Percentiles rank a stretch among this genome's conserved stretches.
Conservation (phyloP, 164 flowering plant genomes). For the Hamamelis virginiana region DNA sequence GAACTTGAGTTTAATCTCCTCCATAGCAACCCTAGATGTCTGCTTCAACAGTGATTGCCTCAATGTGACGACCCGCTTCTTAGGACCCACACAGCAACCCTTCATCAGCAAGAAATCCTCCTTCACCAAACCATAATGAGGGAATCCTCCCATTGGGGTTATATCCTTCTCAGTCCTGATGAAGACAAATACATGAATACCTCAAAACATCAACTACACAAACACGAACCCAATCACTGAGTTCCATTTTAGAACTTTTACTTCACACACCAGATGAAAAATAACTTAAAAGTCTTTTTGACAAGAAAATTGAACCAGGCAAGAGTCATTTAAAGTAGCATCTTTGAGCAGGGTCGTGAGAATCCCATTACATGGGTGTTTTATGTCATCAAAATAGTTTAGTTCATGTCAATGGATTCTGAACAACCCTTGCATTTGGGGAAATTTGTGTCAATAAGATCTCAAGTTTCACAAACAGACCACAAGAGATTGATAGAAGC, state of each 20-base stretch:
- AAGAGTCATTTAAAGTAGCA: too few relatives aligned
- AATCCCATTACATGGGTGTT: too few relatives aligned
- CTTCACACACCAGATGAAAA: not conserved
- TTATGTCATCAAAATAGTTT: too few relatives aligned
- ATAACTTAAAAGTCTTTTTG: too few relatives aligned
- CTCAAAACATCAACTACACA: too few relatives aligned
- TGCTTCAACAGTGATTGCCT: conserved; percentile 69
- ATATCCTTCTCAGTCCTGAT: conserved; percentile 78
- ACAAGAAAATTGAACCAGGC: too few relatives aligned
- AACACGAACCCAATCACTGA: not conserved
- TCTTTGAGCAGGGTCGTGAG: too few relatives aligned
- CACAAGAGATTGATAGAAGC: too few relatives aligned
- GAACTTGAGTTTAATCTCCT: conserved; percentile 76
- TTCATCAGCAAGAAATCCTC: conserved; percentile 67
- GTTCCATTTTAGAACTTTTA: not conserved
- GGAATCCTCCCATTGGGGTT: conserved; percentile 82
- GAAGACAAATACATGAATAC: not conserved
- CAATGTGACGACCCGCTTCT: conserved; percentile 72
- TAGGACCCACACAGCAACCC: conserved; percentile 82
- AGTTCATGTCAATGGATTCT: too few relatives aligned
- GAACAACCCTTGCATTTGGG: too few relatives aligned
- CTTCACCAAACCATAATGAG: conserved; percentile 69
- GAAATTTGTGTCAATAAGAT: too few relatives aligned
- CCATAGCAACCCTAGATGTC: conserved; percentile 68
- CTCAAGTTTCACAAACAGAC: too few relatives aligned